Conservation (phyloP, 345 rosid species). For the Rhizophora apiculata region DNA sequence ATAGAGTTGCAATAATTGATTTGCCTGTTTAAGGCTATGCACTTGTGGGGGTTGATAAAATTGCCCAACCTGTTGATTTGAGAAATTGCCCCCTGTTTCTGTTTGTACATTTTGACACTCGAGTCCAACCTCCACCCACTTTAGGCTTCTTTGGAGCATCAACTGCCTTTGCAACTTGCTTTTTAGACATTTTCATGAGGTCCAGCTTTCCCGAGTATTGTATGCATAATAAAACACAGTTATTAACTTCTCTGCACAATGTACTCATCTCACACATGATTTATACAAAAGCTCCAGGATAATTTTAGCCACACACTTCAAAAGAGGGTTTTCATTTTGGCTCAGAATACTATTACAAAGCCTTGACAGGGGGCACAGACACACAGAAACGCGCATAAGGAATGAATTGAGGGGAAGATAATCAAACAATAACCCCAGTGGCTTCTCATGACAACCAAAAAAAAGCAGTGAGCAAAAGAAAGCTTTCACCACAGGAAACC, state of each 20-base stretch:
- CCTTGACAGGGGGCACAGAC: neutral
- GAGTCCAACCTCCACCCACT: conserved; percentile 10
- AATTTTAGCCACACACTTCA: too few relatives aligned
- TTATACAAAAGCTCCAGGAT: too few relatives aligned
- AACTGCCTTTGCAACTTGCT: conserved; percentile 17
- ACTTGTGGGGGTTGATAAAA: neutral
- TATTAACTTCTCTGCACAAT: neutral
- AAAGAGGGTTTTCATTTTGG: too few relatives aligned
- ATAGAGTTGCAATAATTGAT: neutral
- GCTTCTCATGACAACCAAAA: neutral
- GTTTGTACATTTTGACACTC: conserved; percentile 24
- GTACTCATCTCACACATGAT: neutral
- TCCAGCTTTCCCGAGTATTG: conserved; percentile 10
- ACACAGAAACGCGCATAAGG: neutral
- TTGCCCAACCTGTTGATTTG: conserved; percentile 23
- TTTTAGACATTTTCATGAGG: conserved; percentile 31
- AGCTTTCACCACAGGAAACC: neutral
- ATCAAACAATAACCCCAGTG: neutral
- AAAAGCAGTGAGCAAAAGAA: neutral
- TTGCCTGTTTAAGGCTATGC: neutral
- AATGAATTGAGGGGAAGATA: neutral
- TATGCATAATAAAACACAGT: neutral
- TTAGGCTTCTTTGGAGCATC: conserved; percentile 15
- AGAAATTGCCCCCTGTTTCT: conserved; percentile 8
- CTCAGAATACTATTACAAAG: neutral